Percentiles rank a stretch among this genome's conserved stretches.
Evolutionary conservation across 805 yeast species (phyloP).

Genomic region (Candida taoyuanica): DNA sequence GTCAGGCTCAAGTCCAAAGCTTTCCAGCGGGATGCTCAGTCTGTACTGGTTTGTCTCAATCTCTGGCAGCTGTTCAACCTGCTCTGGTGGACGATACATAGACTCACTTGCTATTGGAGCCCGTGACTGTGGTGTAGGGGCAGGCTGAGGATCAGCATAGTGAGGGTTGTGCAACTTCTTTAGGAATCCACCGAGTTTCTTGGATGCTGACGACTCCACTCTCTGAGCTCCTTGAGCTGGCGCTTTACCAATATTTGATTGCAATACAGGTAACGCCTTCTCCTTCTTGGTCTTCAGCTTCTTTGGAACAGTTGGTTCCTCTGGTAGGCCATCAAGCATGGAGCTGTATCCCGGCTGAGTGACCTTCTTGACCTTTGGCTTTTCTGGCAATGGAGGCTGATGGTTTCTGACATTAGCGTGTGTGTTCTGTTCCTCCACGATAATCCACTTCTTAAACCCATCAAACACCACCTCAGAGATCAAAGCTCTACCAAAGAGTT

Average conservation of each 20-base stretch:
- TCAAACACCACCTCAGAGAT: constrained; percentile 77
- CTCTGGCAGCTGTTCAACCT: constrained; percentile 22
- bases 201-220: constrained; percentile 10
- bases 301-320: constrained; percentile 10
- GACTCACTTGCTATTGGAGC: constrained; percentile 6
- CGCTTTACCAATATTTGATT: constrained; percentile 5
- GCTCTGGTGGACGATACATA: constrained; percentile 18
- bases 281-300: constrained; percentile 7
- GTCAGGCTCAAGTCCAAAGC: constrained; percentile 17
- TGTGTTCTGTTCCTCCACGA: constrained; percentile 63
- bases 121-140: constrained; percentile 4
- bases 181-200: constrained; percentile 7
- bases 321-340: constrained; percentile 21
- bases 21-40: constrained; percentile 24
- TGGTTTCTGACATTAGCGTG: constrained; percentile 19
- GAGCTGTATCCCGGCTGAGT: constrained; percentile 23
- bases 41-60: constrained; percentile 26
- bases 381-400: constrained; percentile 19
- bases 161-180: constrained; percentile 4
- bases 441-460: constrained; percentile 74
- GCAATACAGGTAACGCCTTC: constrained; percentile 6
- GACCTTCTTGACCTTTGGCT: constrained; percentile 17
- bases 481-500: constrained; percentile 73
- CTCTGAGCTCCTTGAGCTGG: constrained; percentile 3
- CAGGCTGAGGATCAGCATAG: constrained; percentile 9